Conservation (phyloP, 129 eudicot species). For the sunflower (Helianthus annuus) region DNA sequence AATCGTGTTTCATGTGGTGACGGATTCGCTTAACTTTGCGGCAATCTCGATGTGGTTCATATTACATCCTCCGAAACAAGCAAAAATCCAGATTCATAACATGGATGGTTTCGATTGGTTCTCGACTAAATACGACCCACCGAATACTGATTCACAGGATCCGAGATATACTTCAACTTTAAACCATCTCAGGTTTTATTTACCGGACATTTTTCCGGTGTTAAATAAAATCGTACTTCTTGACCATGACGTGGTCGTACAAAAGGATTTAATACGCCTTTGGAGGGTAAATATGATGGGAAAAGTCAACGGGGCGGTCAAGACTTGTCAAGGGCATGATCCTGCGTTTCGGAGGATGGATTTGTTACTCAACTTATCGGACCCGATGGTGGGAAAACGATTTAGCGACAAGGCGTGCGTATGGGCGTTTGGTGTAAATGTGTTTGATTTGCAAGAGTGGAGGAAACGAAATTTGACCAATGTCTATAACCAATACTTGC, state of each 20-base stretch:
- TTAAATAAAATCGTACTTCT: conserved; percentile 77
- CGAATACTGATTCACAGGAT: conserved; percentile 52
- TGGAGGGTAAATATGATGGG: conserved; percentile 75
- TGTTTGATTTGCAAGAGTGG: conserved; percentile 85
- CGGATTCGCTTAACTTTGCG: conserved; percentile 85
- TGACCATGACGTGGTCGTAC: conserved; percentile 97
- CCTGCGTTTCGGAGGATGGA: conserved; percentile 71
- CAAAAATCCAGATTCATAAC: conserved; percentile 65
- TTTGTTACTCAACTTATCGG: conserved; percentile 67
- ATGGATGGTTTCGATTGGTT: conserved; percentile 63
- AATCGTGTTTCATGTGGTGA: conserved; percentile 78
- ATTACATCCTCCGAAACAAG: conserved; percentile 57
- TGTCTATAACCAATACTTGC: conserved; percentile 61
- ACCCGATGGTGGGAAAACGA: conserved; percentile 51
- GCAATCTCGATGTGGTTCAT: conserved; percentile 97
- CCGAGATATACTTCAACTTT: conserved; percentile 70
- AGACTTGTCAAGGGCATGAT: conserved; percentile 66
- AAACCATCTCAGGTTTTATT: conserved; percentile 85
- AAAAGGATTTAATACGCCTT: conserved; percentile 66
- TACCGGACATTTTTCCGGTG: conserved; percentile 76
- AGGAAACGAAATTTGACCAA: conserved; percentile 57
- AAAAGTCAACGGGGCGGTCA: conserved; percentile 89
- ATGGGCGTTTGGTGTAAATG: conserved; percentile 94
- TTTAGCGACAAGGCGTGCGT: conserved; percentile 60
- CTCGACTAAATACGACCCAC: conserved; percentile 37